These are phyloP conservation scores for Hypoxylon trugodes DNA, from an alignment of 495 filamentous ascomycete genomes.

Conservation along the genomic window DNA sequence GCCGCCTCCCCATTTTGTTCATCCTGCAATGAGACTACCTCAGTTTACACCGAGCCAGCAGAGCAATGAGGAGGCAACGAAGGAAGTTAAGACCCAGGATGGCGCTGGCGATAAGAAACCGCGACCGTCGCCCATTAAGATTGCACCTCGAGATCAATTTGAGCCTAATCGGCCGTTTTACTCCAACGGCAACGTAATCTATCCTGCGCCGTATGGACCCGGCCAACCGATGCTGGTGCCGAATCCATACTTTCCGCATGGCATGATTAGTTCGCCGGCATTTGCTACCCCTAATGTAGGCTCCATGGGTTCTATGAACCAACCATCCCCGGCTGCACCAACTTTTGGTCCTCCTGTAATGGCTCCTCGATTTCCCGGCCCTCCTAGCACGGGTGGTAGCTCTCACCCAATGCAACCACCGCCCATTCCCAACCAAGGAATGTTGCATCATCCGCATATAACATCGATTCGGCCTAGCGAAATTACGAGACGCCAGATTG, in stretches of 20 bases:
- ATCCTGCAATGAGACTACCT: constrained; percentile 13
- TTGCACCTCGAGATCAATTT: constrained; percentile 54
- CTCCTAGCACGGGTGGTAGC: not conserved
- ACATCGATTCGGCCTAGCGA: constrained; percentile 59
- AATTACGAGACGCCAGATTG: constrained; percentile 58
- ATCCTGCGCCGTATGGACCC: constrained; percentile 46
- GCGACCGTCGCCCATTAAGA: constrained; percentile 48
- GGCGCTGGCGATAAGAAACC: constrained; percentile 44
- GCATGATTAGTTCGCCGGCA: constrained; percentile 10
- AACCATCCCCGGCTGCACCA: constrained; percentile 7
- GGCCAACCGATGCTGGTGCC: constrained; percentile 22
- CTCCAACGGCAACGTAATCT: constrained; percentile 59
- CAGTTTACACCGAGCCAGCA: constrained; percentile 15
- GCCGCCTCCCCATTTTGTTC: constrained; percentile 21
- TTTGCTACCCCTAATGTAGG: constrained; percentile 11
- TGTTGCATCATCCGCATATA: constrained; percentile 46
- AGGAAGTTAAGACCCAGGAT: constrained; percentile 37
- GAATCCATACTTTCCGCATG: constrained; percentile 24
- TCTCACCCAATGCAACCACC: constrained; percentile 13
- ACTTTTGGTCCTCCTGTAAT: constrained; percentile 14
- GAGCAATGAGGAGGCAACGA: constrained; percentile 31
- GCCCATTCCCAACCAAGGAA: constrained; percentile 8
- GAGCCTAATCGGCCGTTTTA: constrained; percentile 56
- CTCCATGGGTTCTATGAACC: constrained; percentile 9
- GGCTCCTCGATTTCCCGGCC: not conserved